Base-by-base conservation (phyloP, 805 yeast genomes). In the Ogataea trehaloabstinens region DNA sequence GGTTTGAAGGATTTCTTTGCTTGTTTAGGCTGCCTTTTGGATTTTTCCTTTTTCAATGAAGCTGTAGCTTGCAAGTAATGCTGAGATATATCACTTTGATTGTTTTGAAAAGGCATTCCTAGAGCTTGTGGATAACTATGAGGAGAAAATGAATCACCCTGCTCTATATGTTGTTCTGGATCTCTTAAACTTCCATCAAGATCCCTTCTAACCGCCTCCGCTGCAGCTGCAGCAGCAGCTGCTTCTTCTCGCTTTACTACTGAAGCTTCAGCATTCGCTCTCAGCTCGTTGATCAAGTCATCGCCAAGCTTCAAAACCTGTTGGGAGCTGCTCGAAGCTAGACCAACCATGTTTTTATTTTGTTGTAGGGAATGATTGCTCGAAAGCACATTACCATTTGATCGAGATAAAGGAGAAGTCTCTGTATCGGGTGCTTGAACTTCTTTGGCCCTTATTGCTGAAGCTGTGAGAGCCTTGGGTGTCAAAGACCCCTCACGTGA, bases 1-100 rank as follows among this genome's bases (percentile, higher is more conserved):
- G 81, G 64, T 3, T 80, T 70, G 56, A 85, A 89, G 4, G 81
- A 76, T 48, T 76, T 80, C 56, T 82, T 82, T 27, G 78, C 74
- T 4, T 71, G 72, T 58, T 70, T 77, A 25, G 73, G 65, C 34
- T 67, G 70, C 42, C 74, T 74, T 51, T 74, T 73, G n/a, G 64
- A 51, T 32, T 57, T 54, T 8, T 54, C 53, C 29, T 53, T 48
- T 19, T 43, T 43, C 3, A 44, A 20, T 27, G 43, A 35, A 15
- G 40, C 24, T n/a, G 42, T 28, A 31, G 30, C 22, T 13, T 27
- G 22, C 6, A 45, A 25, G 19, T 35, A 37, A 11, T 27, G 15
- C 10, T n/a, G 16, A 12, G 17, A 27, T 27, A 27, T 12, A 22
- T 12, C 25, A 22, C 11, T 22, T 10, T 8, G 8, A n/a, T 8